phyloP scores from a whole-genome alignment of 1,284 basidiomycete genomes.

The Ustilago nuda region DNA sequence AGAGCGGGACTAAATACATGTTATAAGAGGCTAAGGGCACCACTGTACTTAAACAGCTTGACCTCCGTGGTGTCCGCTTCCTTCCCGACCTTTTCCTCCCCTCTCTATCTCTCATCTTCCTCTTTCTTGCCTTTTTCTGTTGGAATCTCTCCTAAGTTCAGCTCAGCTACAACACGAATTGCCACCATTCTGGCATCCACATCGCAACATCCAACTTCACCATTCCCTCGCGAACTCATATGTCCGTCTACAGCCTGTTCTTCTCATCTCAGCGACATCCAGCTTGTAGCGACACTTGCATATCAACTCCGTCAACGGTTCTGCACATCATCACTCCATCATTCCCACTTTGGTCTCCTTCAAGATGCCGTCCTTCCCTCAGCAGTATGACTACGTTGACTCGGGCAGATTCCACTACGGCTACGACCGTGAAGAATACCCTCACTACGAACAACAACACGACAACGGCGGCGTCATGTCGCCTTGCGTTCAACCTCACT shows the following conservation, averaged over 20 bases:
- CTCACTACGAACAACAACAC: conserved; percentile 2
- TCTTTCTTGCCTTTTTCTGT: neutral
- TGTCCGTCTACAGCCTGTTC: neutral
- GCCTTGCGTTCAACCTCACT: conserved; percentile 3
- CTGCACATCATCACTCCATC: neutral
- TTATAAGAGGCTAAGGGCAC: too few species aligned
- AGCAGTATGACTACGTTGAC: neutral
- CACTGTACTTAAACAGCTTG: conserved; percentile 9
- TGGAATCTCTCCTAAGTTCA: neutral
- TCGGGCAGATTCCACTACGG: conserved; percentile 12
- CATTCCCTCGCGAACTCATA: neutral
- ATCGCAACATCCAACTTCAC: neutral
- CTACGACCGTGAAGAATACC: conserved; percentile 4
- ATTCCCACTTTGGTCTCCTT: neutral
- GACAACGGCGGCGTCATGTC: conserved; percentile 9
- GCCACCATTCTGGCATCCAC: conserved; percentile 3
- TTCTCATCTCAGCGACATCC: conserved; percentile 1
- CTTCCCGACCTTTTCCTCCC: neutral
- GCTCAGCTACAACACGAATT: neutral
- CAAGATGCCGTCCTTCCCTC: conserved; percentile 10
- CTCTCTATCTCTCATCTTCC: neutral
- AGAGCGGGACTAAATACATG: too few species aligned
- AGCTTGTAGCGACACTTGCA: conserved; percentile 1
- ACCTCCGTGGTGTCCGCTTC: neutral
- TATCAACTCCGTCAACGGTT: neutral